Percentiles rank a stretch among this genome's conserved stretches.
phyloP scores from a whole-genome alignment of 1,284 basidiomycete genomes.

The Wolfiporia cocos region DNA sequence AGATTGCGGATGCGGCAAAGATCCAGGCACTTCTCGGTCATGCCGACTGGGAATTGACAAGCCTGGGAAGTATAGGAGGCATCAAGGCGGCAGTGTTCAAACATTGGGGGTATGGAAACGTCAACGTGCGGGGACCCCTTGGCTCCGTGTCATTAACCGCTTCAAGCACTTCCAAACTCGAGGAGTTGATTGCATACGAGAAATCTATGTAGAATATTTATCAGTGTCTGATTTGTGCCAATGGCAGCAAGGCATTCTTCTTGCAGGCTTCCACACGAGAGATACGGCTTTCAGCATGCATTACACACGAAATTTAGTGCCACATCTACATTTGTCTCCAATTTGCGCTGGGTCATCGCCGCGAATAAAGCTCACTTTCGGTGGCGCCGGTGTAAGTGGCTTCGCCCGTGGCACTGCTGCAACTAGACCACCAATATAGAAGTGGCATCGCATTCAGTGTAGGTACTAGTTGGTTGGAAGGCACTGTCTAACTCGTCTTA shows the following conservation, averaged over 20 bases:
- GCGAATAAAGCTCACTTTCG: too few species aligned
- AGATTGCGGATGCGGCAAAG: conserved; percentile 58
- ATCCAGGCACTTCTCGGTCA: conserved; percentile 69
- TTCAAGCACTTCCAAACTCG: conserved; percentile 36
- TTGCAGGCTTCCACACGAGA: too few species aligned
- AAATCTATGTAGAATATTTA: conserved; percentile 35
- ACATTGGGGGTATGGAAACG: conserved; percentile 65
- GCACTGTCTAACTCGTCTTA: too few species aligned
- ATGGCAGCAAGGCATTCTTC: background rate
- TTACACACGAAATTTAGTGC: too few species aligned
- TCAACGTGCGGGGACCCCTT: conserved; percentile 55
- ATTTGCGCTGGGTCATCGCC: too few species aligned
- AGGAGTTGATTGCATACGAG: conserved; percentile 61
- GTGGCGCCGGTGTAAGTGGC: too few species aligned
- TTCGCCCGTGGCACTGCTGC: too few species aligned
- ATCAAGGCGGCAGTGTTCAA: conserved; percentile 66
- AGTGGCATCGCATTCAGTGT: too few species aligned
- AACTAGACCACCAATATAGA: too few species aligned
- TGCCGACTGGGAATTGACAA: conserved; percentile 68
- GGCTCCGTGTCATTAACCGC: conserved; percentile 33
- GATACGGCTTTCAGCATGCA: too few species aligned
- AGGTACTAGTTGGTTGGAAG: too few species aligned
- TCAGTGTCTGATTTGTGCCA: background rate
- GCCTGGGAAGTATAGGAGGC: conserved; percentile 65
- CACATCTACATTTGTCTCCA: too few species aligned